Evolutionary conservation across 805 yeast genomes (phyloP).

Genomic region (Ogataea ramenticola): DNA sequence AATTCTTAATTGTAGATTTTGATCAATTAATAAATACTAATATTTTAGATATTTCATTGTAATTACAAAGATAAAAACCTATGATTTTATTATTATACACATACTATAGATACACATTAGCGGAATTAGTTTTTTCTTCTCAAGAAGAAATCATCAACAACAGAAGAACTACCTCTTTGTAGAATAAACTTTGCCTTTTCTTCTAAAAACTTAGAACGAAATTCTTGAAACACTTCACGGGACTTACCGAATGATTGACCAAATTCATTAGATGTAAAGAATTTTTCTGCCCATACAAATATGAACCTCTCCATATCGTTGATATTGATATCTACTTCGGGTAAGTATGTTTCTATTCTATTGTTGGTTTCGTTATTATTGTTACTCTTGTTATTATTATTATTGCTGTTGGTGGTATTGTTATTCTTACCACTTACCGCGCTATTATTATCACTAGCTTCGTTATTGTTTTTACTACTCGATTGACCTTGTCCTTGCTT

Average conservation of each 20-base stretch:
- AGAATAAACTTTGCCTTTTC: conserved; percentile 16
- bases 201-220: conserved; percentile 25
- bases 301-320: conserved; percentile 27
- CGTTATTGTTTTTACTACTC: too few species aligned
- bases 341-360: too few species aligned
- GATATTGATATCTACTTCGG: conserved; percentile 7
- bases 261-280: conserved; percentile 17
- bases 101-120: too few species aligned
- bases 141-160: conserved; percentile 16
- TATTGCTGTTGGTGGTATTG: neutral
- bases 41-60: too few species aligned
- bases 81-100: too few species aligned
- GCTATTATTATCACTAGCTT: too few species aligned
- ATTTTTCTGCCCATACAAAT: conserved; percentile 25
- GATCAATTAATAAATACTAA: too few species aligned
- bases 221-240: conserved; percentile 19
- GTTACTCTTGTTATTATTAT: neutral
- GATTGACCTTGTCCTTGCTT: neutral
- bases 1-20: too few species aligned
- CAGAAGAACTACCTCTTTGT: neutral
- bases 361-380: neutral
- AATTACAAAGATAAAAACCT: too few species aligned
- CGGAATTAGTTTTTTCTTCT: conserved; percentile 6
- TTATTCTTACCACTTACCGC: neutral
- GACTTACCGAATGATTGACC: conserved; percentile 20